Evolutionary conservation across 148 eudicot genomes (phyloP).

Genomic region (Simmondsia chinensis): DNA sequence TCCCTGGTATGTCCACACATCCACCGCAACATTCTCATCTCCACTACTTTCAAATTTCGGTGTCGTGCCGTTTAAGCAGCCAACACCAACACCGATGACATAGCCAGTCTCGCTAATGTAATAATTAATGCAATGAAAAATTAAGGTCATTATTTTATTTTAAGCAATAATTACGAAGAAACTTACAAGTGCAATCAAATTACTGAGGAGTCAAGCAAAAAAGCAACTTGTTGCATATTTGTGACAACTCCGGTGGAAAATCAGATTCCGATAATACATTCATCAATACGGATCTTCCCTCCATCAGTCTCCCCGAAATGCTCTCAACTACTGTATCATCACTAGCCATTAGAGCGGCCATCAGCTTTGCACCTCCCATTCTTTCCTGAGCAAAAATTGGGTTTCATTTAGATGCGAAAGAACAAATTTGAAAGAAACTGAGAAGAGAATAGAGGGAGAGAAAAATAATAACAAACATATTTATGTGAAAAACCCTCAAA

Average conservation of each 20-base stretch:
- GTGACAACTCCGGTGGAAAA: slow-evolving; percentile 39
- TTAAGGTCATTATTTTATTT: background rate
- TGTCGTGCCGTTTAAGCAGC: no score
- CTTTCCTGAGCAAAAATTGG: slow-evolving; percentile 38
- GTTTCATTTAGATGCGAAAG: background rate
- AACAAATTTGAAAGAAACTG: background rate
- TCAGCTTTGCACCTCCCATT: slow-evolving; percentile 53
- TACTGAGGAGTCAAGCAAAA: slow-evolving; percentile 36
- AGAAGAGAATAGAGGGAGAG: no score
- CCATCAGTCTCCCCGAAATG: slow-evolving; percentile 33
- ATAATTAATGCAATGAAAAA: background rate
- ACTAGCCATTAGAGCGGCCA: slow-evolving; percentile 60
- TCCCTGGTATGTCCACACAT: no score
- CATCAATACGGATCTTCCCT: slow-evolving; percentile 37
- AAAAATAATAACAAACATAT: no score
- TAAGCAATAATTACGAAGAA: background rate
- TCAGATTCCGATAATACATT: slow-evolving; percentile 26
- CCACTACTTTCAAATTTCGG: no score
- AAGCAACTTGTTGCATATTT: slow-evolving; percentile 41
- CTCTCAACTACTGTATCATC: slow-evolving; percentile 41
- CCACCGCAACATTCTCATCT: no score
- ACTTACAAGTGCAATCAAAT: background rate
- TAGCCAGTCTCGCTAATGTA: background rate
- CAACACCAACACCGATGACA: background rate
- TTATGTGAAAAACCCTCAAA: no score